A percentile compares a stretch with the other conserved stretches of the same genome.
These are phyloP conservation scores for Ascochyta koolunga DNA, from an alignment of 2,329 filamentous ascomycete genomes.

Conservation along the genomic window DNA sequence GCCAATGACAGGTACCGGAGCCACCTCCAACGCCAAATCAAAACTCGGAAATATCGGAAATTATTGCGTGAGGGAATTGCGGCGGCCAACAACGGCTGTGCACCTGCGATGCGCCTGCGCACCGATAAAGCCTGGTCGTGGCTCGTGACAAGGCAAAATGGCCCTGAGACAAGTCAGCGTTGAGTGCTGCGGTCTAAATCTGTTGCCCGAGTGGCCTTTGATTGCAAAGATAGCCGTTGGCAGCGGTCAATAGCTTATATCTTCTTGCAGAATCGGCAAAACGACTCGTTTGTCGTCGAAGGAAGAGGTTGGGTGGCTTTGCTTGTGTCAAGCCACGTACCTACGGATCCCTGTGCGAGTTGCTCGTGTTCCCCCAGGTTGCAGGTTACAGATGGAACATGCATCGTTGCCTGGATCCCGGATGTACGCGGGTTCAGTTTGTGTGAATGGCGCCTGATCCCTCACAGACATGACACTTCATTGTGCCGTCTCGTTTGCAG, in stretches of 20 bases:
- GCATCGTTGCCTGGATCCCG: slow-evolving; percentile 5
- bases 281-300: background rate
- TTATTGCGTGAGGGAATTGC: slow-evolving; percentile 17
- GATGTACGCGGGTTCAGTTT: slow-evolving; percentile 26
- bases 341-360: slow-evolving; percentile 23
- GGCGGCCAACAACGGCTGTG: background rate
- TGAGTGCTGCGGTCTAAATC: background rate
- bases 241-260: too few species aligned
- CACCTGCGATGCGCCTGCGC: slow-evolving; percentile 22
- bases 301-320: slow-evolving; percentile 4
- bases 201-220: background rate
- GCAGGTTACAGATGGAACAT: slow-evolving; percentile 14
- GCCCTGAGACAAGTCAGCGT: slow-evolving; percentile 1
- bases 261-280: too few species aligned
- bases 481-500: slow-evolving; percentile 37
- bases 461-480: slow-evolving; percentile 42
- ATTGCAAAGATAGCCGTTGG: background rate
- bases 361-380: slow-evolving; percentile 15
- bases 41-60: slow-evolving; percentile 24
- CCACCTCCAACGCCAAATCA: slow-evolving; percentile 12
- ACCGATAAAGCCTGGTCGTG: slow-evolving; percentile 10
- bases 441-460: slow-evolving; percentile 43
- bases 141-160: background rate
- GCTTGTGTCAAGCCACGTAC: slow-evolving; percentile 14
- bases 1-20: slow-evolving; percentile 11